Conservation (phyloP, 2,329 filamentous ascomycete species). For the Tolypocladium endophyticum region DNA sequence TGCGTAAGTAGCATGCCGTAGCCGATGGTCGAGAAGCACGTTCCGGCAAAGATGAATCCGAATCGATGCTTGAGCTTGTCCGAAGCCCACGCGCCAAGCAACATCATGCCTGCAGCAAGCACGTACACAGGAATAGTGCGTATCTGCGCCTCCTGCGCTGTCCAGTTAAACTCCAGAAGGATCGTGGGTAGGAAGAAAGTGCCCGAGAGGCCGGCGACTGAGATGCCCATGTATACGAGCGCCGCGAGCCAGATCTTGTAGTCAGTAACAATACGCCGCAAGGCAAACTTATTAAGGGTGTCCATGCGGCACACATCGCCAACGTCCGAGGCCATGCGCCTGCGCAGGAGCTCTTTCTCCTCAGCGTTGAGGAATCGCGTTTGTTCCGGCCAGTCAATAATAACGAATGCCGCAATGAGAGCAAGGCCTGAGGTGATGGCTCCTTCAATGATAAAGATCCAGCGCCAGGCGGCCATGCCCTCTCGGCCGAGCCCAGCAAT, state of each 20-base stretch:
- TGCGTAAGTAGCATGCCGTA: slow-evolving; percentile 41
- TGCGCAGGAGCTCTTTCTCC: slow-evolving; percentile 30
- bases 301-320: slow-evolving; percentile 37
- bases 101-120: slow-evolving; percentile 18
- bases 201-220: slow-evolving; percentile 34
- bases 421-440: slow-evolving; percentile 11
- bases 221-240: slow-evolving; percentile 23
- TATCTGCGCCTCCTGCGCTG: slow-evolving; percentile 20
- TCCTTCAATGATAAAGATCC: slow-evolving; percentile 24
- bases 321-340: slow-evolving; percentile 29
- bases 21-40: slow-evolving; percentile 37
- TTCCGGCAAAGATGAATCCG: slow-evolving; percentile 40
- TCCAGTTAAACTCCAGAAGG: slow-evolving; percentile 23
- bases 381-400: slow-evolving; percentile 15
- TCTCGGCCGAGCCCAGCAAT: slow-evolving; percentile 34
- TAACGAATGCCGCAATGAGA: slow-evolving; percentile 11
- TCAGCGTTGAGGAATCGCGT: slow-evolving; percentile 33
- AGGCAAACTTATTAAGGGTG: slow-evolving; percentile 35
- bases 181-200: slow-evolving; percentile 28
- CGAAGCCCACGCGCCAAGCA: slow-evolving; percentile 29
- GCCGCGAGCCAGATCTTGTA: slow-evolving; percentile 33
- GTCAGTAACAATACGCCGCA: slow-evolving; percentile 34
- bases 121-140: slow-evolving; percentile 26
- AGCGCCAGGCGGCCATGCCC: slow-evolving; percentile 36
- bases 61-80: slow-evolving; percentile 43